Conservation (phyloP, 257 asterid species). For the Solanum clarkiae region DNA sequence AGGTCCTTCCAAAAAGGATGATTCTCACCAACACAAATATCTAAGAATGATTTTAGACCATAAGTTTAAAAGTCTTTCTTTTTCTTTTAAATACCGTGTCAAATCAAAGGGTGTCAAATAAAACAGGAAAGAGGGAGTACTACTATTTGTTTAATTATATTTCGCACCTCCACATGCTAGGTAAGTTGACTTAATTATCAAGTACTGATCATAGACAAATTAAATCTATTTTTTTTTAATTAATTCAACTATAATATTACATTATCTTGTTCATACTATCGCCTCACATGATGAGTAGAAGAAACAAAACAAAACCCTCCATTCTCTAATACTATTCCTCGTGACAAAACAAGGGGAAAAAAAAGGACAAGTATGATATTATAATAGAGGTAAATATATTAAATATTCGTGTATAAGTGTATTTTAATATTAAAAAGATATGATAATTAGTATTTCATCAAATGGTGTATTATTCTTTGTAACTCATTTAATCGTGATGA, state of each 20-base stretch:
- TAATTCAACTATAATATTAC: neutral
- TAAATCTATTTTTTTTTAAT: neutral
- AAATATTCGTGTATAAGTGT: neutral
- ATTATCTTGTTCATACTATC: neutral
- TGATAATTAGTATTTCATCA: neutral
- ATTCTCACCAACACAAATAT: no score
- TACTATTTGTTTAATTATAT: neutral
- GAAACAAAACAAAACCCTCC: neutral
- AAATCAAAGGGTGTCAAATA: no score
- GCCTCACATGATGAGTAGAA: neutral
- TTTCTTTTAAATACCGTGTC: no score
- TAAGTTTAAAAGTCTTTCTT: no score
- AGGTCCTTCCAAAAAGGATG: no score
- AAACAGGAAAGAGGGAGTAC: no score
- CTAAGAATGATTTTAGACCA: no score
- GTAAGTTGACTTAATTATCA: conserved; percentile 27
- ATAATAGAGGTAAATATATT: neutral
- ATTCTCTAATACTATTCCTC: neutral
- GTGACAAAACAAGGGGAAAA: neutral
- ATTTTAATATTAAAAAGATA: neutral
- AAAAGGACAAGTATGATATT: neutral
- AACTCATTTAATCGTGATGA: no score
- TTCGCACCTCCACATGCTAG: conserved; percentile 35
- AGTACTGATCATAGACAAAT: conserved; percentile 2
- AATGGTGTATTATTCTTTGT: neutral